Conservation (phyloP, 306 rosid species). For the Rosa lucieae region DNA sequence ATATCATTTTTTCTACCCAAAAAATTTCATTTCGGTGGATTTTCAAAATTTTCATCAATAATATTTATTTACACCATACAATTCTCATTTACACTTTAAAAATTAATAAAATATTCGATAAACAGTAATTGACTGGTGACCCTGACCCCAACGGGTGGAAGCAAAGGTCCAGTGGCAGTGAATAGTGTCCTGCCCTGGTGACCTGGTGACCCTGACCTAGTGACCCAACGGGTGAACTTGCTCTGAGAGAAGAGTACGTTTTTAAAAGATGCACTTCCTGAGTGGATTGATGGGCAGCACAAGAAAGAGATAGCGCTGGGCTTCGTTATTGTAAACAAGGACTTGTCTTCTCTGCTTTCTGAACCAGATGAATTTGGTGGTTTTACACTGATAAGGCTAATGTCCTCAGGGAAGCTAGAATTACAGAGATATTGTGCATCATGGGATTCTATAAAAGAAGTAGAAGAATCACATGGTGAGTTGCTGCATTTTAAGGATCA, state of each 20-base stretch:
- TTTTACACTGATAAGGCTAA: constrained; percentile 56
- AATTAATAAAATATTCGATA: no score
- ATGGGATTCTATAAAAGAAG: constrained; percentile 27
- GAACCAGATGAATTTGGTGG: constrained; percentile 60
- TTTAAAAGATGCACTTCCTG: constrained; percentile 58
- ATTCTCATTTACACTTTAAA: no score
- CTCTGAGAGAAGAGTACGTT: neutral
- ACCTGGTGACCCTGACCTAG: no score
- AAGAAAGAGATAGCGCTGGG: constrained; percentile 72
- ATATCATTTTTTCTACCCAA: no score
- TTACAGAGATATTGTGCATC: constrained; percentile 59
- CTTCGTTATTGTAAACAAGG: constrained; percentile 49
- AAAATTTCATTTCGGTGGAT: no score
- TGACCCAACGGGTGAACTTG: no score
- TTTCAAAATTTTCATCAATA: no score
- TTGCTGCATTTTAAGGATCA: constrained; percentile 33
- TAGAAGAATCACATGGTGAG: constrained; percentile 35
- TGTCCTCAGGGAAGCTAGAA: constrained; percentile 69
- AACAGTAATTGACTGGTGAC: no score
- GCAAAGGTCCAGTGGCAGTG: no score
- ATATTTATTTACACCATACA: no score
- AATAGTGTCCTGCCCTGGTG: no score
- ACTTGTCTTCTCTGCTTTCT: constrained; percentile 41
- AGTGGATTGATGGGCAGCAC: constrained; percentile 75
- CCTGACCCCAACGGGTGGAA: no score